Base-by-base conservation (phyloP, 148 eudicot genomes). In the Persicaria maculosa region DNA sequence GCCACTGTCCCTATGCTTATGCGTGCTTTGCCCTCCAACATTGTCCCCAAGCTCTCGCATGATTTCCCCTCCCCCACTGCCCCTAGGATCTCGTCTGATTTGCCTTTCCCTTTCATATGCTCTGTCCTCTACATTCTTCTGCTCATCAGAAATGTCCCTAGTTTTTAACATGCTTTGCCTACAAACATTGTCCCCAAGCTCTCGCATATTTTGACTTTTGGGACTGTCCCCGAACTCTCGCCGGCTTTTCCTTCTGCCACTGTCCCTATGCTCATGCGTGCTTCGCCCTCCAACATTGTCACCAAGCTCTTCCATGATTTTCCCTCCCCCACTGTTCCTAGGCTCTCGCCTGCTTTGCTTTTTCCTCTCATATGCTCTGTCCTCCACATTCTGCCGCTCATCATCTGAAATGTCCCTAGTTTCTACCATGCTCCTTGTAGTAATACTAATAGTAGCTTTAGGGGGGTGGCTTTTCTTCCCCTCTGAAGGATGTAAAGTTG, bases 181-280 rank as follows among this genome's bases (percentile, higher is more conserved):
- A 9, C 8, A 4, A 62, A 7, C 68, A 62, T 7, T 22, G 40
- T 4, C 68, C 11, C 40, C 19, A 0, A 0, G 5, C 5, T 59
- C 65, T 25, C 2, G 36, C 22, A 59, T 59, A 25, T 9, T 17
- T 4, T 8, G 65, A 25, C 65, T 59, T 17, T 59, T 25, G 36
- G 77, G 22, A 47, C 78, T 65, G 74, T 84, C 79, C 57, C 71
- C 48, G 73, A 72, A 68, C 73, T 85, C 91, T 8, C 80, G 76
- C 47, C 84, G 73, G 22, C 59, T 47, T 46, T 61, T 81, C 55
- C 84, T 77, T 44, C 76, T 64, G 19, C 76, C 80, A 70, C 75
- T 2, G 69, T 76, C 83, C 75, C 79, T 82, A 15, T 72, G 78
- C 76, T 80, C 81, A 55, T 61, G 78, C 74, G 78, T 25, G 47